These are phyloP conservation scores for Globisporangium orthogonon DNA, from an alignment of 352 stramenopile species.

Conservation along the genomic window DNA sequence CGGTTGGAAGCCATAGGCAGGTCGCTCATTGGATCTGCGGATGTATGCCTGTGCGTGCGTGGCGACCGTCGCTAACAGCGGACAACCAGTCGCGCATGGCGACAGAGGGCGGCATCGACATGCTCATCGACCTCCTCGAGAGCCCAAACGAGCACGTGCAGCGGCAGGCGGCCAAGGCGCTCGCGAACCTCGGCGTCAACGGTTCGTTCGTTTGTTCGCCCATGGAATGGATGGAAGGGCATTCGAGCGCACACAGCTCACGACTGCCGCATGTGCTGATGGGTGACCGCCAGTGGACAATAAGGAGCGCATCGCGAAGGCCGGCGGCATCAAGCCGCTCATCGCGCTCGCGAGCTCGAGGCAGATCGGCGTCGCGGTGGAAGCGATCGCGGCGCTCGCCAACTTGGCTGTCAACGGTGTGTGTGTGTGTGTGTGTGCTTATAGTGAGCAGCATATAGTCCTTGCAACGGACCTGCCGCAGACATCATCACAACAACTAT, in stretches of 20 bases:
- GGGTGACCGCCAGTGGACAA: slow-evolving; percentile 65
- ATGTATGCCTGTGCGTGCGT: not conserved
- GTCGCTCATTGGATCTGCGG: not conserved
- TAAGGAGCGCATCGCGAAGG: slow-evolving; percentile 90
- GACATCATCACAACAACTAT: too few species aligned
- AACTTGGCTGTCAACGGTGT: slow-evolving; percentile 93
- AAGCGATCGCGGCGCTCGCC: slow-evolving; percentile 91
- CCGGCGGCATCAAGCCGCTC: slow-evolving; percentile 85
- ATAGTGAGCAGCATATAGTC: too few species aligned
- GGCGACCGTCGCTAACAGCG: slow-evolving; percentile 22
- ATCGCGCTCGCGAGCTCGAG: slow-evolving; percentile 77
- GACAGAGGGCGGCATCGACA: slow-evolving; percentile 90
- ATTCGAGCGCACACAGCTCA: too few species aligned
- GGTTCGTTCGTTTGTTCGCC: slow-evolving; percentile 20
- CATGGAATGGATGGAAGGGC: too few species aligned
- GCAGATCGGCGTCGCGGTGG: slow-evolving; percentile 82
- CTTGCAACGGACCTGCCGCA: too few species aligned
- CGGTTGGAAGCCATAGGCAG: too few species aligned
- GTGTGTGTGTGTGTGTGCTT: too few species aligned
- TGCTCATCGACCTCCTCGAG: slow-evolving; percentile 89
- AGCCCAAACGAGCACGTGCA: slow-evolving; percentile 87
- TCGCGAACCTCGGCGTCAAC: slow-evolving; percentile 92
- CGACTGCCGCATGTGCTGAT: not conserved
- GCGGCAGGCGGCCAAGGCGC: slow-evolving; percentile 90
- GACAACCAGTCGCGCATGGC: slow-evolving; percentile 94